A percentile compares a stretch with the other conserved stretches of the same genome.
Evolutionary conservation across 495 filamentous ascomycete genomes (phyloP).

Genomic region (Aspergillus baeticus): DNA sequence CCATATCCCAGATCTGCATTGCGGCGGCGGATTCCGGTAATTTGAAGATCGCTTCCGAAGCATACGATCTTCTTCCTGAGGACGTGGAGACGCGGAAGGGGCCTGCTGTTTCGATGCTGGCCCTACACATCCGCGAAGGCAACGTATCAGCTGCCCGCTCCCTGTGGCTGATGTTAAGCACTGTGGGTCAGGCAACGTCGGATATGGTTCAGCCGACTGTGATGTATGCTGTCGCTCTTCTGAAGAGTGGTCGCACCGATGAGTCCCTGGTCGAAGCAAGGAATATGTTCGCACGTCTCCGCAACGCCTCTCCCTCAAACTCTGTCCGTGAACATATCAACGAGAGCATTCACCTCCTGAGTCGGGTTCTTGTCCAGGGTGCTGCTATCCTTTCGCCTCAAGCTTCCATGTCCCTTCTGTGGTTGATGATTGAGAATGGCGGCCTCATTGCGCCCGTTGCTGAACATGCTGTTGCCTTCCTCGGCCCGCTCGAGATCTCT

Average conservation of each 20-base stretch:
- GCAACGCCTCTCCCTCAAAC: conserved; percentile 45
- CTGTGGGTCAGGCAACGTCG: conserved; percentile 55
- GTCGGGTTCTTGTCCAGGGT: conserved; percentile 49
- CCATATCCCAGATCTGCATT: conserved; percentile 59
- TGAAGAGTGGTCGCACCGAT: conserved; percentile 74
- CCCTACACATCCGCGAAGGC: conserved; percentile 76
- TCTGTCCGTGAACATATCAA: conserved; percentile 73
- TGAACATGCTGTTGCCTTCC: conserved; percentile 59
- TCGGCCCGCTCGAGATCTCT: conserved; percentile 59
- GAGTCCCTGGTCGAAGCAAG: conserved; percentile 75
- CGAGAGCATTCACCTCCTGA: conserved; percentile 79
- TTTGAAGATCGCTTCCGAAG: conserved; percentile 63
- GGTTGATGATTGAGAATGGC: conserved; percentile 75
- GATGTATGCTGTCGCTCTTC: conserved; percentile 81
- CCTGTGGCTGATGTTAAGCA: conserved; percentile 72
- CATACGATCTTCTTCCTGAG: conserved; percentile 56
- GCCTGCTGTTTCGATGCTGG: conserved; percentile 80
- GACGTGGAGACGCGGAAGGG: conserved; percentile 50
- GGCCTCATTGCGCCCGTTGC: conserved; percentile 59
- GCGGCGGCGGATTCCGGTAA: conserved; percentile 79
- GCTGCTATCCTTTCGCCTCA: conserved; percentile 48
- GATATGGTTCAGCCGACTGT: conserved; percentile 80
- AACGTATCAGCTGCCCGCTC: conserved; percentile 71
- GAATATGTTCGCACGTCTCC: conserved; percentile 78
- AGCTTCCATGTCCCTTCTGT: conserved; percentile 59